These are phyloP conservation scores for Bipolaris gigantea DNA, from an alignment of 2,329 filamentous ascomycete genomes.

Conservation along the genomic window DNA sequence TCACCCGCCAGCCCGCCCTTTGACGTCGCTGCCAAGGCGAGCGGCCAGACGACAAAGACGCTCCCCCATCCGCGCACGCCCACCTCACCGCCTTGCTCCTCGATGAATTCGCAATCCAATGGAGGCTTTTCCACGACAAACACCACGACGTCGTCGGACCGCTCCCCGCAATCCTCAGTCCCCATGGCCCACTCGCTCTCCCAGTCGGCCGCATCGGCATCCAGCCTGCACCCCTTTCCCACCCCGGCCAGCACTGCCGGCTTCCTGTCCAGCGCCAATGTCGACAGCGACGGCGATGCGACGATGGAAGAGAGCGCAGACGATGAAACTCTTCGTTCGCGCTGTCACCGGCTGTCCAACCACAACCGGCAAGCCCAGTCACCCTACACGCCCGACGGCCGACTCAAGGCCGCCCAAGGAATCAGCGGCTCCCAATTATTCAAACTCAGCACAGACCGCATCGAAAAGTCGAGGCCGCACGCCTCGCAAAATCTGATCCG, in stretches of 20 bases:
- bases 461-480: conserved; percentile 56
- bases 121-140: conserved; percentile 36
- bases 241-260: conserved; percentile 46
- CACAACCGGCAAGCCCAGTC: conserved; percentile 50
- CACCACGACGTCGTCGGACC: conserved; percentile 32
- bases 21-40: conserved; percentile 44
- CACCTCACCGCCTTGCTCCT: conserved; percentile 52
- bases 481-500: conserved; percentile 61
- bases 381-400: conserved; percentile 30
- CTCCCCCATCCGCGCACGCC: conserved; percentile 52
- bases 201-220: conserved; percentile 37
- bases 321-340: conserved; percentile 32
- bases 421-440: conserved; percentile 39
- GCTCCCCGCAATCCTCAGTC: conserved; percentile 50
- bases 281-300: conserved; percentile 49
- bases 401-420: conserved; percentile 34
- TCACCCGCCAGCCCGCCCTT: conserved; percentile 50
- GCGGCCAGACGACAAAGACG: conserved; percentile 45
- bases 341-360: conserved; percentile 48
- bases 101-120: conserved; percentile 50
- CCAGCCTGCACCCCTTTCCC: conserved; percentile 37
- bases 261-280: conserved; percentile 33
- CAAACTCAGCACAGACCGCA: conserved; percentile 41
- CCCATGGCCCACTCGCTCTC: conserved; percentile 42
- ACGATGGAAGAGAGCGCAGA: conserved; percentile 45